phyloP scores from a whole-genome alignment of 176 grass and related monocot genomes.

The Oryza officinalis region DNA sequence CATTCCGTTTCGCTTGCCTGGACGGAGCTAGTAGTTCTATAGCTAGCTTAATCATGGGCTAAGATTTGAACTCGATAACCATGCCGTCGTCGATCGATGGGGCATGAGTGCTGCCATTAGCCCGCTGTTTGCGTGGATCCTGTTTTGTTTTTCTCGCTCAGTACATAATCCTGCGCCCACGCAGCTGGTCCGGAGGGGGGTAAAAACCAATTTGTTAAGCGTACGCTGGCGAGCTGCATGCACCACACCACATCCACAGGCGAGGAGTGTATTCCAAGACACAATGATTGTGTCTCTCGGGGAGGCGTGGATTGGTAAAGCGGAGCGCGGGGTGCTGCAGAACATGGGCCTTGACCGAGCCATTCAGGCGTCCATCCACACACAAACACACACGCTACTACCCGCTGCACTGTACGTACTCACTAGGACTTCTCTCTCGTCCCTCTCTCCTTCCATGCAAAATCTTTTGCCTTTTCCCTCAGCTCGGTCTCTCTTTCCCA shows the following conservation, averaged over 20 bases:
- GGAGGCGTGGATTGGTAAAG: slow-evolving; percentile 90
- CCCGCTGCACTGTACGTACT: slow-evolving; percentile 3
- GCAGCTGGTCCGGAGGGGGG: neutral
- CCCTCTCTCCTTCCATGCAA: slow-evolving; percentile 51
- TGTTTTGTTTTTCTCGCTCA: slow-evolving; percentile 1
- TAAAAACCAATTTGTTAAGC: neutral
- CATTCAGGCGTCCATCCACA: slow-evolving; percentile 18
- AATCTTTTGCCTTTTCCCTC: slow-evolving; percentile 26
- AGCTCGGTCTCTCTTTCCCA: slow-evolving; percentile 2
- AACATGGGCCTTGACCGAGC: slow-evolving; percentile 81
- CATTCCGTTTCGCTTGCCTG: slow-evolving; percentile 25
- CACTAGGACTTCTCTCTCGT: slow-evolving; percentile 32
- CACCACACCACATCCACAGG: neutral
- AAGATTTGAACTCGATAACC: slow-evolving; percentile 60
- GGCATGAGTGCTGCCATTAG: neutral
- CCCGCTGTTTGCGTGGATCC: slow-evolving; percentile 37
- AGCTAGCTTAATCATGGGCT: slow-evolving; percentile 49
- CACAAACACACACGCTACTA: neutral
- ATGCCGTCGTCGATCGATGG: slow-evolving; percentile 39
- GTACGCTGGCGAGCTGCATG: neutral
- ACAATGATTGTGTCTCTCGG: slow-evolving; percentile 92
- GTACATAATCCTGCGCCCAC: slow-evolving; percentile 47
- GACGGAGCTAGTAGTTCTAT: neutral
- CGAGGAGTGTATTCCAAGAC: slow-evolving; percentile 96
- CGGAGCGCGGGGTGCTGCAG: slow-evolving; percentile 45